phyloP scores from a whole-genome alignment of 2,329 filamentous ascomycete genomes.

The Seiridium unicorne region DNA sequence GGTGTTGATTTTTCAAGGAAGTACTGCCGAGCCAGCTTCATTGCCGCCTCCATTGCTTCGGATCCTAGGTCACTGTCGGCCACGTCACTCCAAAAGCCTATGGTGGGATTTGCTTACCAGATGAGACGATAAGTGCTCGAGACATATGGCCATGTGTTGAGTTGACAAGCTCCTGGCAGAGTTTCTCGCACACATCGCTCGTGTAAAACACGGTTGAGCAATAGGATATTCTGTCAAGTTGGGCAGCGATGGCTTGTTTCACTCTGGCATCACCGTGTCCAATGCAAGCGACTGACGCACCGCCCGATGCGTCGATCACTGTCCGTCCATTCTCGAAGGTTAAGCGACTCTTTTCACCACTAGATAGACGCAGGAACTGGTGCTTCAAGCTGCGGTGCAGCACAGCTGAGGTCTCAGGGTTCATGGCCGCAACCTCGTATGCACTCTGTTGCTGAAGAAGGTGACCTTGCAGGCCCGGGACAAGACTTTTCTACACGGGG shows the following conservation, averaged over 20 bases:
- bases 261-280: conserved; percentile 42
- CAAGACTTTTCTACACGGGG: too few relatives aligned
- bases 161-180: conserved; percentile 27
- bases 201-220: conserved; percentile 42
- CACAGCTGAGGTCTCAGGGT: conserved; percentile 30
- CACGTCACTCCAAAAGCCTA: neutral
- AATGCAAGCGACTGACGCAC: conserved; percentile 45
- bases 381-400: conserved; percentile 34
- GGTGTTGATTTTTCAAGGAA: conserved; percentile 51
- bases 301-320: conserved; percentile 44
- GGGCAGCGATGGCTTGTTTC: conserved; percentile 35
- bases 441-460: neutral
- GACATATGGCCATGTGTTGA: conserved; percentile 31
- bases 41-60: conserved; percentile 62
- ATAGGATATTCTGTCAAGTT: conserved; percentile 40
- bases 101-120: conserved; percentile 23
- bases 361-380: conserved; percentile 29
- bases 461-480: too few relatives aligned
- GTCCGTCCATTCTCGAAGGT: conserved; percentile 36
- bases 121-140: conserved; percentile 32
- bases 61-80: conserved; percentile 40
- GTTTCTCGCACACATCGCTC: conserved; percentile 35
- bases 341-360: conserved; percentile 36
- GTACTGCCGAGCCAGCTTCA: conserved; percentile 62
- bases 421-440: neutral